Base-by-base conservation (phyloP, 257 asterid species). In the Dorcoceras hygrometricum region DNA sequence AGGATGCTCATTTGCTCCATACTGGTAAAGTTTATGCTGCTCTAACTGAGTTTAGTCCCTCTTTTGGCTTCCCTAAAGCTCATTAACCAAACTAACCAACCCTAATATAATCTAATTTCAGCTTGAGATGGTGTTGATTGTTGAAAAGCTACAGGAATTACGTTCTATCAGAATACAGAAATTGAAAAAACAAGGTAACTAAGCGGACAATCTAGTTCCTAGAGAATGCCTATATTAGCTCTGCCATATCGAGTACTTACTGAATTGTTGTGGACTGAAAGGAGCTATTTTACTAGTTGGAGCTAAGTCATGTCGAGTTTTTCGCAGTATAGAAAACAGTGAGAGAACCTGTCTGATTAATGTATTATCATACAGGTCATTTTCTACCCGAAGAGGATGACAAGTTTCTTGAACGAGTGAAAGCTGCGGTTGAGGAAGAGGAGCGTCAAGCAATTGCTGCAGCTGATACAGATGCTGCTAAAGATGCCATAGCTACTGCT, bases 401-500 rank as follows among this genome's bases (percentile, higher is more conserved):
- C 79, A 88, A 86, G 84, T 93, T 90, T 85, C 91, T 93, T 28
- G 99, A 93, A 74, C 81, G 84, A 76, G 96, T 93, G 75, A 85
- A 84, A 86, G 97, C 92, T 75, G 96, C 97, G 56, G 96, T 90
- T 55, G 97, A 93, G 89, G 97, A 90, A 76, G 99, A 93, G 80
- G 99, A 93, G 71, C 89, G 86, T 27, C 96, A 79, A 71, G 84
- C 87, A 50, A 69, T 82, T 86, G 93, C 86, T 48, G 89, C 94
- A 67, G 89, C 92, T 66, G 90, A 79, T 76, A 84, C 90, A 54
- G 90, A 82, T 70, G 91, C 95, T 53, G 93, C 96, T 32, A 90
- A 83, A 79, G 96, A 84, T 64, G 97, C 97, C 74, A 92, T 89
- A 72, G 90, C 95, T 54, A 77, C 81, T 34, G 89, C 91, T 36